phyloP scores from a whole-genome alignment of 176 grass and related monocot genomes.

The Typha latifolia region DNA sequence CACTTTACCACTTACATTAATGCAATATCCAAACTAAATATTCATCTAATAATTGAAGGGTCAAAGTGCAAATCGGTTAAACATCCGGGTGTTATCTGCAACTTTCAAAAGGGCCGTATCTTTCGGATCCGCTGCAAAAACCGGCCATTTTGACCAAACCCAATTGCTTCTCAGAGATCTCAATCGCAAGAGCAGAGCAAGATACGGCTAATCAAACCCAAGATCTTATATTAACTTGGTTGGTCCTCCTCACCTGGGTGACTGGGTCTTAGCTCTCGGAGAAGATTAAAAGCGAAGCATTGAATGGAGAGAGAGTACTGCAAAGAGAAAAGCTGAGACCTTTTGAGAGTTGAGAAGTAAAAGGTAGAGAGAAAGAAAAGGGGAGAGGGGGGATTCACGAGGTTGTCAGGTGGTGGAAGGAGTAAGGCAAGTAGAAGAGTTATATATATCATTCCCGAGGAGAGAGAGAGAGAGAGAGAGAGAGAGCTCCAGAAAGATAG shows the following conservation, averaged over 20 bases:
- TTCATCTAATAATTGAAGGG: not conserved
- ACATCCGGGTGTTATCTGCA: not conserved
- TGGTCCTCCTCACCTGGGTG: not conserved
- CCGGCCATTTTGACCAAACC: not conserved
- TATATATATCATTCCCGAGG: not conserved
- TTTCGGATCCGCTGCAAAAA: not conserved
- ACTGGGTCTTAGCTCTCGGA: not conserved
- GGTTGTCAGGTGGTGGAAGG: not conserved
- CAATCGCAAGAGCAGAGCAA: not conserved
- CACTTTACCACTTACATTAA: not conserved
- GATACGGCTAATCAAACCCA: constrained; percentile 1
- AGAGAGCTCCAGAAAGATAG: not conserved
- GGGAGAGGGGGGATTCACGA: not conserved
- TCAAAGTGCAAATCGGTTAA: not conserved
- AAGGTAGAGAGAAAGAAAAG: no score
- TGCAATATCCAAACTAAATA: no score
- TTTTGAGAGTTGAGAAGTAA: no score
- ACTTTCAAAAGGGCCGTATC: not conserved
- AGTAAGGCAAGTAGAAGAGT: not conserved
- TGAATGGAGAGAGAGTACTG: not conserved
- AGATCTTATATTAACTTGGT: not conserved
- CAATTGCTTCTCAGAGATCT: not conserved
- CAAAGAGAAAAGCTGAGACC: not conserved
- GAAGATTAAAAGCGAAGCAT: not conserved
- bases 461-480: not conserved